These are phyloP conservation scores for Zostera marina DNA, from an alignment of 116 monocot species.

Conservation along the genomic window DNA sequence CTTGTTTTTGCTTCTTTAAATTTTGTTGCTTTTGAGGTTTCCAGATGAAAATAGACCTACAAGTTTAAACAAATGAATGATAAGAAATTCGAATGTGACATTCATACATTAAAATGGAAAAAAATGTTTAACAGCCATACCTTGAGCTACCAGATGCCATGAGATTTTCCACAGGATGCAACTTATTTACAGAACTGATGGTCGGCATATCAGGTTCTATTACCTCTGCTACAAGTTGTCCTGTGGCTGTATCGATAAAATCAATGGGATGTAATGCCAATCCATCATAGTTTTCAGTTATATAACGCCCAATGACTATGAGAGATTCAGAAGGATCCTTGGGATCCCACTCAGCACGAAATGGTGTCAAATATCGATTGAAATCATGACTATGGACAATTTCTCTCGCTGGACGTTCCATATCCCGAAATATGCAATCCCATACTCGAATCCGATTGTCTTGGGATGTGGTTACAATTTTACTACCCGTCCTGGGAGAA, in stretches of 20 bases:
- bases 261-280: constrained; percentile 89
- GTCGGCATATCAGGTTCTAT: constrained; percentile 74
- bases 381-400: constrained; percentile 97
- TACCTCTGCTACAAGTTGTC: constrained; percentile 74
- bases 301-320: constrained; percentile 84
- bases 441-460: constrained; percentile 93
- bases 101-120: background rate
- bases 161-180: constrained; percentile 79
- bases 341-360: constrained; percentile 95
- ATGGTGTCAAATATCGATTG: constrained; percentile 85
- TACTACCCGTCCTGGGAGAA: constrained; percentile 60
- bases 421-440: constrained; percentile 79
- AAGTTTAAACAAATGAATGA: constrained; percentile 2
- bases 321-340: constrained; percentile 89
- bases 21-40: constrained; percentile 11
- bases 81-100: background rate
- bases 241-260: constrained; percentile 69
- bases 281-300: constrained; percentile 88
- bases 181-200: constrained; percentile 83
- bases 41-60: constrained; percentile 83
- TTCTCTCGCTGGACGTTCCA: constrained; percentile 63
- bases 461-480: constrained; percentile 80
- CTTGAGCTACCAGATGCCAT: constrained; percentile 90
- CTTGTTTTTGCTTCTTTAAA: too few species aligned
- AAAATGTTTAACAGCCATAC: constrained; percentile 12